Conservation (phyloP, 2,329 filamentous ascomycete genomes). For the Ascocoryne sarcoides region DNA sequence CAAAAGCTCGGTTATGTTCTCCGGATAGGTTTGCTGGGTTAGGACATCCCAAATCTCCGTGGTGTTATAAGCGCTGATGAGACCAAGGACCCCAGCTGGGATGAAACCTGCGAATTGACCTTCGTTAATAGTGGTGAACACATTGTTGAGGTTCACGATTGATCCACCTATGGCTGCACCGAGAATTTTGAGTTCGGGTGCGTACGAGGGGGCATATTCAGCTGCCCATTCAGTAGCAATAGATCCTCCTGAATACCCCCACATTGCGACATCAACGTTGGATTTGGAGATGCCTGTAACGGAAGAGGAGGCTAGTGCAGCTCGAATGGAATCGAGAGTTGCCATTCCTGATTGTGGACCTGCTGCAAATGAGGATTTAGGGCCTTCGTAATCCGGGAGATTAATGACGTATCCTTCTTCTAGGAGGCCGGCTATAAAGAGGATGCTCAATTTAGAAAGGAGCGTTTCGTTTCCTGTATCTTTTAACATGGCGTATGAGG, state of each 20-base stretch:
- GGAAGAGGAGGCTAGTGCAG: conserved; percentile 5
- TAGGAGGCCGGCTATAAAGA: conserved; percentile 1
- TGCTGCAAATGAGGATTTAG: conserved; percentile 6
- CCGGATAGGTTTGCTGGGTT: background rate
- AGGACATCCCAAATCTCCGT: background rate
- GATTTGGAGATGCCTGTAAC: background rate
- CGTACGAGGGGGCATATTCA: conserved; percentile 35
- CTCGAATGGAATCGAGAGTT: conserved; percentile 16
- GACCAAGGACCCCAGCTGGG: conserved; percentile 2
- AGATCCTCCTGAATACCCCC: conserved; percentile 49
- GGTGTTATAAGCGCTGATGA: conserved; percentile 1
- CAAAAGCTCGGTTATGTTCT: conserved; percentile 1
- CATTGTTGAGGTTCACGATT: conserved; percentile 1
- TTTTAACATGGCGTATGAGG: conserved; percentile 4
- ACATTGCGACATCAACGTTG: conserved; percentile 27
- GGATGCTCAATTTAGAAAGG: background rate
- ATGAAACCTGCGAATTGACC: conserved; percentile 2
- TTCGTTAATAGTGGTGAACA: conserved; percentile 2
- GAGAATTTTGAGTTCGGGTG: conserved; percentile 5
- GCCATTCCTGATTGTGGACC: conserved; percentile 14
- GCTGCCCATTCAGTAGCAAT: conserved; percentile 44
- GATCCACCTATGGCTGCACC: conserved; percentile 2
- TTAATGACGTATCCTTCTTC: conserved; percentile 12
- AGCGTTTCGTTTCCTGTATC: background rate
- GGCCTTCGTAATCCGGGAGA: conserved; percentile 18